Evolutionary conservation across 1,284 basidiomycete genomes (phyloP).

Genomic region (Wallemia mellicola): DNA sequence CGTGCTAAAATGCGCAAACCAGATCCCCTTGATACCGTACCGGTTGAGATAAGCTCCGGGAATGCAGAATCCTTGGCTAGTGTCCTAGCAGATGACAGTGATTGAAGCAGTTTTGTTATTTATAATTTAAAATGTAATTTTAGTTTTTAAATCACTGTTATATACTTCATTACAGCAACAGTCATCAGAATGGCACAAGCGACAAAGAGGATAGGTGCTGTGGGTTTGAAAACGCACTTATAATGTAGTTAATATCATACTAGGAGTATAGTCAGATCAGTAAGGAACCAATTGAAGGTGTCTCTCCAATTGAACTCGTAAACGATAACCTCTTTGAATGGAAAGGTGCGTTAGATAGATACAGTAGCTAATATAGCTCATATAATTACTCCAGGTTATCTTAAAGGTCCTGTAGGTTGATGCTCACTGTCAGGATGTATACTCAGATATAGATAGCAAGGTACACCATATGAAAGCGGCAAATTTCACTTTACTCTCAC

Average conservation of each 20-base stretch:
- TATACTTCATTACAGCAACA: background rate
- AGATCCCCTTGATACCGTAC: too few relatives aligned
- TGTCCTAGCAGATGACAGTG: too few relatives aligned
- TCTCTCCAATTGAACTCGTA: background rate
- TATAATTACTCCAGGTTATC: background rate
- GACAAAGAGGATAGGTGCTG: background rate
- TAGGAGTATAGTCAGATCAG: background rate
- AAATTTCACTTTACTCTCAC: conserved; percentile 42
- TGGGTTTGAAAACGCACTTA: too few relatives aligned
- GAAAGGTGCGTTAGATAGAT: background rate
- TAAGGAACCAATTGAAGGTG: background rate
- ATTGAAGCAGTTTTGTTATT: background rate
- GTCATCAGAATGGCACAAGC: background rate
- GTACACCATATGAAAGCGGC: conserved; percentile 57
- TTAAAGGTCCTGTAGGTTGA: background rate
- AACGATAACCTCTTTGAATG: background rate
- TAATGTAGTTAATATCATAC: too few relatives aligned
- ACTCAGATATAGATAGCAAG: conserved; percentile 20
- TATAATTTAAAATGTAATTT: background rate
- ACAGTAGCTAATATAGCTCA: background rate
- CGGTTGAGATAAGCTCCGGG: too few relatives aligned
- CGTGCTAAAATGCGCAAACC: background rate
- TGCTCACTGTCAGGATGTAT: background rate
- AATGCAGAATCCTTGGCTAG: too few relatives aligned
- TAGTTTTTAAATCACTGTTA: background rate